These are phyloP conservation scores for Amaranthus tricolor DNA, from an alignment of 179 eudicot genomes.

Conservation along the genomic window DNA sequence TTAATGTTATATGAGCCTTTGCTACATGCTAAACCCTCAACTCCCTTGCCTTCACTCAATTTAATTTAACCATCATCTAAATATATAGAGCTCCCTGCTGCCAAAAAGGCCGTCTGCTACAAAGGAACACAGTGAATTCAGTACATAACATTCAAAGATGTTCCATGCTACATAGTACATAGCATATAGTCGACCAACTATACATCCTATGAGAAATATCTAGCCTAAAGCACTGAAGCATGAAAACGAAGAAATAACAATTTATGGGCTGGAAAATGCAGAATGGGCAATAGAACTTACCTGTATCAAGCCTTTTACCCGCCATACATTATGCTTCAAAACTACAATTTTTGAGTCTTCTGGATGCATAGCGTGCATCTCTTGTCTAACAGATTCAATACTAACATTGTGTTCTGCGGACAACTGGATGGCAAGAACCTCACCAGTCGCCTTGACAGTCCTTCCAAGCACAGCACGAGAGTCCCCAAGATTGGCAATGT, in stretches of 20 bases:
- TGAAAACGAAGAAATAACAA: neutral
- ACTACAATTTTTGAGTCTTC: constrained; percentile 86
- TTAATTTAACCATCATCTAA: neutral
- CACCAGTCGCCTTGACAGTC: constrained; percentile 73
- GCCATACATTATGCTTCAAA: constrained; percentile 95
- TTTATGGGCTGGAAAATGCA: neutral
- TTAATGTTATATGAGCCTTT: neutral
- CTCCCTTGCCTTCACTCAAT: neutral
- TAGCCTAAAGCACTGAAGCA: neutral
- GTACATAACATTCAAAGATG: no score
- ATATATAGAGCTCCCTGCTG: neutral
- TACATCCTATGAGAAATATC: neutral
- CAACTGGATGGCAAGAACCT: constrained; percentile 75
- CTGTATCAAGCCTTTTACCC: constrained; percentile 95
- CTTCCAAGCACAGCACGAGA: constrained; percentile 97
- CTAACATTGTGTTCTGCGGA: constrained; percentile 88
- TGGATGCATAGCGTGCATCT: constrained; percentile 80
- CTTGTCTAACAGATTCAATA: constrained; percentile 91
- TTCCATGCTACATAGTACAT: neutral
- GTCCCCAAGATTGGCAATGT: constrained; percentile 85
- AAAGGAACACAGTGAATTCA: neutral
- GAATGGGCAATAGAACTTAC: constrained; percentile 29
- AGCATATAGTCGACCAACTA: neutral
- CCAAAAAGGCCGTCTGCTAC: neutral
- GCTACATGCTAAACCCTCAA: neutral